Conservation (phyloP, 1,139 yeast genomes). For the Meyerozyma sp. region DNA sequence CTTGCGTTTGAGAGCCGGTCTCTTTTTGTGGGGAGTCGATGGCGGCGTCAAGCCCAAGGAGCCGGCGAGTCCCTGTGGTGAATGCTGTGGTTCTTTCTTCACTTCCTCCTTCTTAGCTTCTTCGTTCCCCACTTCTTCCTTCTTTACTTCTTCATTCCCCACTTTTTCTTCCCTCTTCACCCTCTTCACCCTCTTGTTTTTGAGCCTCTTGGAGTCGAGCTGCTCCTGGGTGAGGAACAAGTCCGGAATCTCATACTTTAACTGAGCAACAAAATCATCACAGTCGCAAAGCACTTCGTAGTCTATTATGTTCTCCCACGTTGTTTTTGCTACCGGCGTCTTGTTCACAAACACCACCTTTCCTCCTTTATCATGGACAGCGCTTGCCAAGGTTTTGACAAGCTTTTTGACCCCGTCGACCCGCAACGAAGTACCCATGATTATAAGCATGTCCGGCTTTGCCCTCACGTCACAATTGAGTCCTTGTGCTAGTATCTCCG, state of each 20-base stretch:
- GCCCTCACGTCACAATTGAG: conserved; percentile 49
- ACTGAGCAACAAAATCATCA: conserved; percentile 65
- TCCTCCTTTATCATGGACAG: conserved; percentile 58
- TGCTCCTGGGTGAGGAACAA: conserved; percentile 54
- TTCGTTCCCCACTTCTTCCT: too few species aligned
- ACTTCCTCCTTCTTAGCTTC: too few species aligned
- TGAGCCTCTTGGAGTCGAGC: conserved; percentile 39
- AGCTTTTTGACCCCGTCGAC: conserved; percentile 69
- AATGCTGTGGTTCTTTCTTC: conserved; percentile 1
- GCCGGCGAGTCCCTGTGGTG: background rate
- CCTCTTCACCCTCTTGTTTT: conserved; percentile 8
- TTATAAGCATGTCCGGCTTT: conserved; percentile 59
- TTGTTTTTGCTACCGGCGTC: conserved; percentile 37
- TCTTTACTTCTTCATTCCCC: too few species aligned
- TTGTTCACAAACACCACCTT: conserved; percentile 60
- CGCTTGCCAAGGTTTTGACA: conserved; percentile 53
- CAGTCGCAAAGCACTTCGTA: conserved; percentile 77
- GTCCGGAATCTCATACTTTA: conserved; percentile 50
- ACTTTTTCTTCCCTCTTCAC: conserved; percentile 5
- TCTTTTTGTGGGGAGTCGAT: conserved; percentile 23
- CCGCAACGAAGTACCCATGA: conserved; percentile 72
- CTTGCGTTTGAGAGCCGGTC: conserved; percentile 10
- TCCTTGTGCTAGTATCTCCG: conserved; percentile 59
- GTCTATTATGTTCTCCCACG: conserved; percentile 59
- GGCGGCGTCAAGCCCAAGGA: conserved; percentile 19